A percentile compares a stretch with the other conserved stretches of the same genome.
phyloP scores from a whole-genome alignment of 306 rosid species.

The Aeschynomene evenia region DNA sequence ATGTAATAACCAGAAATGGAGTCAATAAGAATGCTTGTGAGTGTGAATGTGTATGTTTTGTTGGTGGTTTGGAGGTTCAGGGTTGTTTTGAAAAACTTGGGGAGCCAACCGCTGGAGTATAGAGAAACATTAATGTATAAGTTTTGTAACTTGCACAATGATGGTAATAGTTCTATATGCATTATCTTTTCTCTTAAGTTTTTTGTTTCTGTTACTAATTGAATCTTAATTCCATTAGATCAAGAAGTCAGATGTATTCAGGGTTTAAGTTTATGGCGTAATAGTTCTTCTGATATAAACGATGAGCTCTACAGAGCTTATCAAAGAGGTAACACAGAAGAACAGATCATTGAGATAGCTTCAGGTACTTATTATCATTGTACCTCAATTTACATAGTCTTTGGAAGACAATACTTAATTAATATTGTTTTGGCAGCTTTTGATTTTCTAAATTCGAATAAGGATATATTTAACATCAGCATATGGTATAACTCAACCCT shows the following conservation, averaged over 20 bases:
- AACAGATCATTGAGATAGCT: conserved; percentile 38
- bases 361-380: conserved; percentile 50
- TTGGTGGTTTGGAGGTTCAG: background rate
- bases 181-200: too few species aligned
- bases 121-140: background rate
- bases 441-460: conserved; percentile 69
- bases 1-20: background rate
- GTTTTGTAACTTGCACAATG: too few species aligned
- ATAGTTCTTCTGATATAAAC: conserved; percentile 51
- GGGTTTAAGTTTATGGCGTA: conserved; percentile 60
- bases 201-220: conserved; percentile 6
- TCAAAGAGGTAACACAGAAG: conserved; percentile 40
- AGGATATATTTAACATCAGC: conserved; percentile 50
- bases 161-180: too few species aligned
- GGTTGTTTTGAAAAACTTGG: conserved; percentile 5
- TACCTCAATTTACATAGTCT: background rate
- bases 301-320: conserved; percentile 44
- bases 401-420: conserved; percentile 29
- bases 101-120: background rate
- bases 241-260: conserved; percentile 51
- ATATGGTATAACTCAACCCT: conserved; percentile 74
- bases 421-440: conserved; percentile 50
- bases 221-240: conserved; percentile 28
- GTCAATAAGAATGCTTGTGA: background rate
- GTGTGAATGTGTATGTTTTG: background rate